Evolutionary conservation across 2,329 filamentous ascomycete genomes (phyloP), one percentile per base, ranked within the genome.

Genomic region (Fusarium ambrosium): DNA sequence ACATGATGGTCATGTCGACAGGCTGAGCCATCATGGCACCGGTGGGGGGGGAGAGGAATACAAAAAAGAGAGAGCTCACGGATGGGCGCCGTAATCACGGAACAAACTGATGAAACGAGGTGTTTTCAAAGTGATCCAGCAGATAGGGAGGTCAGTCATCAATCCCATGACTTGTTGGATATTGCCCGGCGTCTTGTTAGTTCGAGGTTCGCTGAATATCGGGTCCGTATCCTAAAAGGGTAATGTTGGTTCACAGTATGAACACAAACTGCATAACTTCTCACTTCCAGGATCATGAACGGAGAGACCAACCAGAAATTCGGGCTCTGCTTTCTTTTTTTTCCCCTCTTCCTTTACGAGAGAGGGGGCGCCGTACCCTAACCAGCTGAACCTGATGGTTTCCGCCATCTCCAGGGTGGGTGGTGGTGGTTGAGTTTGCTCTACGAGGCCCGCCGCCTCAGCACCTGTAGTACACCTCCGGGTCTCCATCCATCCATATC

Each of bases 1-100:
- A 78, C 76, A 78, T 78, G 76, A 78, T 76, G 68, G 68, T 64
- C 67, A 74, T 77, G 69, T 64, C 71, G 32, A 62, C 43, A 37
- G 70, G 41, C 74, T 60, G 69, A 45, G 59, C 70, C 61, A 73
- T 73, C 67, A 75, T 73, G 58, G 65, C 66, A 62, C 64, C 58
- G 37, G 39, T 20, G 45, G 34, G 59, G 45, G 45, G 22, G 24
- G 32, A 13, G 32, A 34, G 32, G 34, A 36, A 53, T 53, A 32
- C 48, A 32, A 11, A 24, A 22, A 20, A 36, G 14, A 32, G 48
- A 29, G 48, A 29, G 18, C 7, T 45, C 22, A 24, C 7, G 43
- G 22, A 45, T 24, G 20, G 43, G 20, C 43, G 43, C 43, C 20
- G 27, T 32, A 55, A 55, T 34, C 27, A 20, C 51, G 51, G 51